These are phyloP conservation scores for Meira nashicola DNA, from an alignment of 1,284 basidiomycete species.

Conservation along the genomic window DNA sequence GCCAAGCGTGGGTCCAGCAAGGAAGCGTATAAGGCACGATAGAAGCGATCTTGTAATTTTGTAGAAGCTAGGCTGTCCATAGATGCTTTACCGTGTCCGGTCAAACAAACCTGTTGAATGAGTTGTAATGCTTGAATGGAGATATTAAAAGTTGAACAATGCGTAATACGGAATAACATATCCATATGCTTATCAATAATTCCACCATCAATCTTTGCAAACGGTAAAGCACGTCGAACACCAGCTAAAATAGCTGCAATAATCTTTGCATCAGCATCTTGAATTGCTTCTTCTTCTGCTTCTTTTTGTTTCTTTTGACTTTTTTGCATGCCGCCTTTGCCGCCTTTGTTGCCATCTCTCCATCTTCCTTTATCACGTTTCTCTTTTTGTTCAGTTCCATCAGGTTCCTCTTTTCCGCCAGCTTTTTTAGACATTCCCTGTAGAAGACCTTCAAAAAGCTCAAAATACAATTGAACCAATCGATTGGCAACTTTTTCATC, in stretches of 20 bases:
- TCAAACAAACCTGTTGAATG: constrained; percentile 70
- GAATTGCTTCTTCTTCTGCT: constrained; percentile 42
- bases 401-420: constrained; percentile 25
- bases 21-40: constrained; percentile 83
- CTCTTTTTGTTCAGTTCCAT: constrained; percentile 29
- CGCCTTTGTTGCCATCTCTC: constrained; percentile 51
- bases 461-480: constrained; percentile 87
- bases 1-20: constrained; percentile 77
- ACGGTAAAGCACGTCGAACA: constrained; percentile 90
- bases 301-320: constrained; percentile 10
- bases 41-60: constrained; percentile 63
- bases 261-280: constrained; percentile 68
- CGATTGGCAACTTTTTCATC: constrained; percentile 70
- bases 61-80: neutral
- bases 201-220: constrained; percentile 67
- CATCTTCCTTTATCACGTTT: constrained; percentile 54
- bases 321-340: constrained; percentile 18
- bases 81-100: neutral
- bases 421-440: constrained; percentile 44
- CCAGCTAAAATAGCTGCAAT: constrained; percentile 89
- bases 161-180: constrained; percentile 90
- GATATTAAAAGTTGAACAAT: constrained; percentile 85
- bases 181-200: constrained; percentile 80
- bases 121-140: constrained; percentile 88
- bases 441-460: constrained; percentile 74